A percentile compares a stretch with the other conserved stretches of the same genome.
phyloP scores from a whole-genome alignment of 768 basidiomycete species.

The Cyclocybe aegerita region DNA sequence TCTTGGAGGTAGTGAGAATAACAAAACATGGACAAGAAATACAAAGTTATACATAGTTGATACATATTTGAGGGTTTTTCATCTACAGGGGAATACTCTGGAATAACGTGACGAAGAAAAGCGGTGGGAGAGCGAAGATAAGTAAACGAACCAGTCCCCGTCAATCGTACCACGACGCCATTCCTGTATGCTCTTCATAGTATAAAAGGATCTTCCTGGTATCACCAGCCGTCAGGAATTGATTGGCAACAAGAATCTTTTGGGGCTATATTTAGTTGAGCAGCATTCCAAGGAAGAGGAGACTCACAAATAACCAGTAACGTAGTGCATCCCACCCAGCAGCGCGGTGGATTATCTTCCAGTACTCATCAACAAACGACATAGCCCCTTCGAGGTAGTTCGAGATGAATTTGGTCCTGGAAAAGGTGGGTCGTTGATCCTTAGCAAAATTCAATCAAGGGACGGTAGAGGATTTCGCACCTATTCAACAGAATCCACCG shows the following conservation, averaged over 20 bases:
- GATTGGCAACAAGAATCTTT: slow-evolving; percentile 54
- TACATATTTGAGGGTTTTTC: too few relatives aligned
- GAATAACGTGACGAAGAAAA: not conserved
- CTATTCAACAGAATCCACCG: slow-evolving; percentile 57
- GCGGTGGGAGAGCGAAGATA: not conserved
- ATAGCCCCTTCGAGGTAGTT: slow-evolving; percentile 53
- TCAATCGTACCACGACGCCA: slow-evolving; percentile 36
- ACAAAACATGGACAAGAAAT: too few relatives aligned
- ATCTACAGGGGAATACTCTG: not conserved
- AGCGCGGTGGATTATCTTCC: slow-evolving; percentile 65
- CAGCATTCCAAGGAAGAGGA: not conserved
- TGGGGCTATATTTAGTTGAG: not conserved
- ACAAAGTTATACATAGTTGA: too few relatives aligned
- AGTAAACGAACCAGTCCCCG: slow-evolving; percentile 7
- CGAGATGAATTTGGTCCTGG: slow-evolving; percentile 54
- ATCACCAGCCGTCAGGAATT: slow-evolving; percentile 50
- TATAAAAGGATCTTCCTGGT: slow-evolving; percentile 49
- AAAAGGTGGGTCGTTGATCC: not conserved
- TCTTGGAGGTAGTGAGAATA: too few relatives aligned
- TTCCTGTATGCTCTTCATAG: slow-evolving; percentile 56
- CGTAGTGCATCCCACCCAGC: slow-evolving; percentile 68
- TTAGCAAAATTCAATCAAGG: not conserved
- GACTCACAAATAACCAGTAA: slow-evolving; percentile 34
- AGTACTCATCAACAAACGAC: slow-evolving; percentile 58
- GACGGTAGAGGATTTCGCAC: not conserved